Conservation (phyloP, 805 yeast genomes). For the Kockiozyma suomiensis region DNA sequence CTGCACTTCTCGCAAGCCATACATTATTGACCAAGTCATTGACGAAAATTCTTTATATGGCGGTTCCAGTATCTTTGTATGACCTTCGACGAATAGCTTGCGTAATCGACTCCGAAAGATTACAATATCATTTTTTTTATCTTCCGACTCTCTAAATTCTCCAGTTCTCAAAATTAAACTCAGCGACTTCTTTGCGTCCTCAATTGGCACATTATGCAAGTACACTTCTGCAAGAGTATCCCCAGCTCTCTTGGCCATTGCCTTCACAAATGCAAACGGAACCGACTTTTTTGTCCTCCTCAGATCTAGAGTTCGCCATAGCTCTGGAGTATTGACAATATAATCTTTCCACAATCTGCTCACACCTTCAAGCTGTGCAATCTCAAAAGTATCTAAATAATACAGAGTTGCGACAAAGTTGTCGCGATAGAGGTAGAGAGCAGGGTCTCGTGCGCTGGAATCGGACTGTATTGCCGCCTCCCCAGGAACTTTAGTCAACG, state of each 20-base stretch:
- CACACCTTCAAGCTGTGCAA: conserved; percentile 4
- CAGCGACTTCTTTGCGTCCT: background rate
- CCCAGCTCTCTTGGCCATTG: conserved; percentile 9
- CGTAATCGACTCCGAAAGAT: background rate
- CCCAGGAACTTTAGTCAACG: no score
- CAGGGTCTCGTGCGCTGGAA: background rate
- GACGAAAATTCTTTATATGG: background rate
- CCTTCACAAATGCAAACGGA: conserved; percentile 4
- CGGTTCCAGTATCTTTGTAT: conserved; percentile 5
- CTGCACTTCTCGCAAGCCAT: conserved; percentile 9
- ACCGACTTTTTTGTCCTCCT: background rate
- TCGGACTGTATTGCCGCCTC: background rate
- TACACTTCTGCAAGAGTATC: conserved; percentile 9
- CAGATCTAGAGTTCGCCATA: conserved; percentile 8
- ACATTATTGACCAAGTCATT: conserved; percentile 4
- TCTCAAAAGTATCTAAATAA: conserved; percentile 7
- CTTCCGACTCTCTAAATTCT: conserved; percentile 1
- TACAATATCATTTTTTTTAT: background rate
- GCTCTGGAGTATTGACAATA: conserved; percentile 1
- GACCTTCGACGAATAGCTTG: background rate
- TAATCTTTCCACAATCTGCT: conserved; percentile 13
- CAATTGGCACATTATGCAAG: background rate
- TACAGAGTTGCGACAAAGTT: background rate
- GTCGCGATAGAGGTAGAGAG: background rate
- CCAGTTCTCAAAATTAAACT: background rate